These are phyloP conservation scores for Phytopythium chamaehyphon DNA, from an alignment of 352 stramenopile genomes.

Conservation along the genomic window DNA sequence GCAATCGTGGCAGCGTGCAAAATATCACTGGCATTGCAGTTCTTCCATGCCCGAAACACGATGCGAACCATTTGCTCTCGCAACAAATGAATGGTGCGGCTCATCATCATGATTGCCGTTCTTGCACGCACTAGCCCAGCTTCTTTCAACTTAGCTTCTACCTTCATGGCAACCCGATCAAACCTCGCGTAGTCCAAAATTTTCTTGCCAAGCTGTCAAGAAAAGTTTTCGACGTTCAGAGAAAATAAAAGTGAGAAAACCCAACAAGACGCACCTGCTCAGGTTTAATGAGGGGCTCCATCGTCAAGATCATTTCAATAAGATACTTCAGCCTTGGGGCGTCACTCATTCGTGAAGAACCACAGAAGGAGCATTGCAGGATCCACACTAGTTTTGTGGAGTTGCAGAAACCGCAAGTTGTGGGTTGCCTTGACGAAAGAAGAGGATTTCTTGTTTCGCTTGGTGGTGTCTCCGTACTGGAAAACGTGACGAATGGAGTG, in stretches of 20 bases:
- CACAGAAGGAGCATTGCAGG: conserved; percentile 67
- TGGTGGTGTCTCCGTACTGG: conserved; percentile 42
- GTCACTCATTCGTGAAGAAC: conserved; percentile 64
- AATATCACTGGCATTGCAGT: conserved; percentile 40
- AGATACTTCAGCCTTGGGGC: conserved; percentile 71
- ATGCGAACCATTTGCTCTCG: conserved; percentile 69
- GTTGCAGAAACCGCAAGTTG: conserved; percentile 67
- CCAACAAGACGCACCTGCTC: conserved; percentile 28
- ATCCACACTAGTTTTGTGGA: conserved; percentile 67
- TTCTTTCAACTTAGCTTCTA: conserved; percentile 72
- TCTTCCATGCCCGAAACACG: conserved; percentile 74
- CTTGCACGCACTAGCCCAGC: conserved; percentile 71
- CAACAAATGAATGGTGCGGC: conserved; percentile 45
- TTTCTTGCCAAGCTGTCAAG: conserved; percentile 52
- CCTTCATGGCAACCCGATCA: conserved; percentile 68
- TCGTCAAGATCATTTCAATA: conserved; percentile 72
- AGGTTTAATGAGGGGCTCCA: conserved; percentile 56
- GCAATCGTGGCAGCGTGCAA: conserved; percentile 52
- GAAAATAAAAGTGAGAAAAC: background rate
- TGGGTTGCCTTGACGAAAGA: conserved; percentile 13
- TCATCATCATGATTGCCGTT: conserved; percentile 83
- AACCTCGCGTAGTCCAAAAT: conserved; percentile 80
- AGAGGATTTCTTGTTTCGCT: conserved; percentile 46
- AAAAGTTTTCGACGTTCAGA: no score
- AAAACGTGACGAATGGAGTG: conserved; percentile 63